phyloP scores from a whole-genome alignment of 225 moss, liverwort and hornwort genomes.

The Bryum argenteum region DNA sequence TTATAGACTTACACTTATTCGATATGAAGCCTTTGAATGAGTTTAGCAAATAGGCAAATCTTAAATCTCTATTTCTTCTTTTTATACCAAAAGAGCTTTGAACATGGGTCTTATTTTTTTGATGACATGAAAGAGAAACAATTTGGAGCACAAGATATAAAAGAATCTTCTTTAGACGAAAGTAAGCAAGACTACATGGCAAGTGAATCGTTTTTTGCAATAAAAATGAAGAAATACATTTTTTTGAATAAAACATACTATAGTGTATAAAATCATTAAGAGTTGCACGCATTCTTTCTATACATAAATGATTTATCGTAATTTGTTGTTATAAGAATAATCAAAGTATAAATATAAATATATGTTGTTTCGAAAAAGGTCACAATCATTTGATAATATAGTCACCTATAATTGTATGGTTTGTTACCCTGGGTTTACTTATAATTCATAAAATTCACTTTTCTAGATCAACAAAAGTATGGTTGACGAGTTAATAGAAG shows the following conservation, averaged over 20 bases:
- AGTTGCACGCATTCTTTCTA: too few relatives aligned
- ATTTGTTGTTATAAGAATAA: not conserved
- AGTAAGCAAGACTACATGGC: not conserved
- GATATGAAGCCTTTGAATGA: conserved; percentile 1
- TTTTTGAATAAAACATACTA: not conserved
- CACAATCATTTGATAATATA: too few relatives aligned
- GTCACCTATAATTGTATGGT: too few relatives aligned
- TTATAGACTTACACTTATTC: not conserved
- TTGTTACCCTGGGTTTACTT: too few relatives aligned
- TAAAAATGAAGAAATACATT: not conserved
- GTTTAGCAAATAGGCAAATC: not conserved
- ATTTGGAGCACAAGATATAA: not conserved
- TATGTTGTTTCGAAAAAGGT: too few relatives aligned
- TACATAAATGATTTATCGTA: too few relatives aligned
- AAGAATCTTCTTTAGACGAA: not conserved
- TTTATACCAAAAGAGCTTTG: conserved; percentile 10
- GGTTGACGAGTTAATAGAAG: conserved; percentile 7
- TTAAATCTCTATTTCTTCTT: not conserved
- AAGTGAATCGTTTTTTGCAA: not conserved
- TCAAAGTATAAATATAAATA: not conserved
- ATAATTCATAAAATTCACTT: not conserved
- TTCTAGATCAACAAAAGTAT: conserved; percentile 19
- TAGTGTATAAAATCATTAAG: not conserved
- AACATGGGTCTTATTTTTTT: conserved; percentile 7
- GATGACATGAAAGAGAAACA: not conserved